phyloP scores from a whole-genome alignment of 345 rosid genomes.

The Eucalyptus fibrosa region DNA sequence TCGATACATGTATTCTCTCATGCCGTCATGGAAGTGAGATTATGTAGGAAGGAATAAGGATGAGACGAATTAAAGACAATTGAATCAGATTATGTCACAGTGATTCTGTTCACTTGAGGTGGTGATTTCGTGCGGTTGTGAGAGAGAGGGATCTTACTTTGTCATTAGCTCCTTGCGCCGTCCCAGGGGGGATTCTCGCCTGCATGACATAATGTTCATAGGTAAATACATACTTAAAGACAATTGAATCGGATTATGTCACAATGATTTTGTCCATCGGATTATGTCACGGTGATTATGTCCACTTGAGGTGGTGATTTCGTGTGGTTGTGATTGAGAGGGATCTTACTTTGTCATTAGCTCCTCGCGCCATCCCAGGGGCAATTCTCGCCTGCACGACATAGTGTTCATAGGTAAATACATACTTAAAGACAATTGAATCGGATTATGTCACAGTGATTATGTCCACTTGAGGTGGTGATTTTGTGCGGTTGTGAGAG shows the following conservation, averaged over 20 bases:
- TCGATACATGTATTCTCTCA: background rate
- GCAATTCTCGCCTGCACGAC: background rate
- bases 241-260: background rate
- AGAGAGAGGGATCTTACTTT: background rate
- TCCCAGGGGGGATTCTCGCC: background rate
- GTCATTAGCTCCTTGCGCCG: background rate
- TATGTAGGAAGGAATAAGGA: background rate
- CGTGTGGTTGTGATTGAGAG: too few relatives aligned
- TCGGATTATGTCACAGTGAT: too few relatives aligned
- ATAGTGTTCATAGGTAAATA: background rate
- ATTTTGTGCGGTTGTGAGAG: background rate
- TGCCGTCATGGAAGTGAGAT: background rate
- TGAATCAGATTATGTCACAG: background rate
- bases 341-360: background rate
- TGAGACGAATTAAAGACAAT: background rate
- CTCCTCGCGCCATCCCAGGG: accelerated
- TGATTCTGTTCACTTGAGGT: background rate
- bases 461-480: background rate
- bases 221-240: background rate
- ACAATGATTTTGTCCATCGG: background rate
- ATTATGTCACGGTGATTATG: background rate
- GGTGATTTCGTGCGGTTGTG: background rate
- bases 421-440: too few relatives aligned
- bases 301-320: background rate
- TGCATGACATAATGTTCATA: background rate